Conservation (phyloP, 352 stramenopile species). For the Blastocystis sp. region DNA sequence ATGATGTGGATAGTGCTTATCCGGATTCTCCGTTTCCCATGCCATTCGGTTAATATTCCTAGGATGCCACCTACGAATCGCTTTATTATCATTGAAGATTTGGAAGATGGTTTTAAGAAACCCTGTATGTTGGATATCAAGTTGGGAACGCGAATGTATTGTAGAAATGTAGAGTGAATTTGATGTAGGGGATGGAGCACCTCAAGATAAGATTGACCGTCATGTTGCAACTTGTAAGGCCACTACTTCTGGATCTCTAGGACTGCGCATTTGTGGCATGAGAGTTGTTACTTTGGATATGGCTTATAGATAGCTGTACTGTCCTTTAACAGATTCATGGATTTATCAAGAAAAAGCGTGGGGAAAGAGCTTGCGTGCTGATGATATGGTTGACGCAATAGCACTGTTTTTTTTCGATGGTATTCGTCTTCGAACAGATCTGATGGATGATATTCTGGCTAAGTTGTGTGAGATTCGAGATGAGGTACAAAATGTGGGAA, state of each 20-base stretch:
- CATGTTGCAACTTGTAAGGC: neutral
- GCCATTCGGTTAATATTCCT: no score
- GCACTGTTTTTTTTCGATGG: neutral
- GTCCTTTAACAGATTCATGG: neutral
- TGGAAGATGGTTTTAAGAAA: neutral
- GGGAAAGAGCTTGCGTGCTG: neutral
- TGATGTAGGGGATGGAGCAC: neutral
- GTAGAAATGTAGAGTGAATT: neutral
- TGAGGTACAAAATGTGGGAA: neutral
- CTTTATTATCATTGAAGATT: neutral
- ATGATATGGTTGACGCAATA: neutral
- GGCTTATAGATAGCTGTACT: neutral
- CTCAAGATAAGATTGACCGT: neutral
- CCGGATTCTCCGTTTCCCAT: neutral
- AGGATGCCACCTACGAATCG: neutral
- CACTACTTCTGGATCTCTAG: neutral
- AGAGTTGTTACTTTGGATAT: neutral
- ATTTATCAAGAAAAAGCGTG: neutral
- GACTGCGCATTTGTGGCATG: conserved; percentile 9
- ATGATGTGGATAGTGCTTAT: neutral
- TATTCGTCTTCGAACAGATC: neutral
- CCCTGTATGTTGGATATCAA: conserved; percentile 3
- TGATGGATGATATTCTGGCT: neutral
- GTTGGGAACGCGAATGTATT: conserved; percentile 1
- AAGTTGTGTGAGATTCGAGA: conserved; percentile 3